Evolutionary conservation across 768 basidiomycete genomes (phyloP).

Genomic region (Peribolospora kevripleyi): DNA sequence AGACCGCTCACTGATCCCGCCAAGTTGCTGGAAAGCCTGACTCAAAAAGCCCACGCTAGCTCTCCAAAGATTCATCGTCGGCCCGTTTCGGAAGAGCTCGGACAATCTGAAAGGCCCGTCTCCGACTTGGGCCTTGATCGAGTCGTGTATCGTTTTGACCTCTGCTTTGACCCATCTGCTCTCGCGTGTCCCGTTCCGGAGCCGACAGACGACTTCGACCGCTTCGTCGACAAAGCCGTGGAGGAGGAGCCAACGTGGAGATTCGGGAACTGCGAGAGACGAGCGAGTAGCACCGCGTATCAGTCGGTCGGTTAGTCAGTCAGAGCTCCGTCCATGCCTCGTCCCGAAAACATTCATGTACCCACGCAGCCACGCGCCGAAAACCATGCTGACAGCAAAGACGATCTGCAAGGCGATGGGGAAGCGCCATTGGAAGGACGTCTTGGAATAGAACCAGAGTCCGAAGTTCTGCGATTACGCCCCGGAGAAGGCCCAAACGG

Average conservation of each 20-base stretch:
- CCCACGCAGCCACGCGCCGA: constrained; percentile 35
- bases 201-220: not conserved
- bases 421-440: not conserved
- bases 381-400: constrained; percentile 32
- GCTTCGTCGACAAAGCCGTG: constrained; percentile 31
- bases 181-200: not conserved
- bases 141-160: too few species aligned
- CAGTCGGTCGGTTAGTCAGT: not conserved
- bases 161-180: too few species aligned
- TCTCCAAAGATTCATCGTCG: too few species aligned
- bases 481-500: constrained; percentile 28
- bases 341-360: constrained; percentile 31
- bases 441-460: not conserved
- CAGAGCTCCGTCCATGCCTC: constrained; percentile 22
- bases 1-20: constrained; percentile 27
- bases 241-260: constrained; percentile 31
- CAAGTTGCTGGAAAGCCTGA: constrained; percentile 47
- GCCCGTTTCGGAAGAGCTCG: too few species aligned
- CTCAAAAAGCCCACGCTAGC: constrained; percentile 14
- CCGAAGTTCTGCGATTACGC: not conserved
- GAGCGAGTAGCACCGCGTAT: not conserved
- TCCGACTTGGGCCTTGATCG: too few species aligned
- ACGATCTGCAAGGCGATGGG: constrained; percentile 18
- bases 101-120: too few species aligned
- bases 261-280: not conserved